Base-by-base conservation (phyloP, 768 basidiomycete species). In the Termitomyces sp. region DNA sequence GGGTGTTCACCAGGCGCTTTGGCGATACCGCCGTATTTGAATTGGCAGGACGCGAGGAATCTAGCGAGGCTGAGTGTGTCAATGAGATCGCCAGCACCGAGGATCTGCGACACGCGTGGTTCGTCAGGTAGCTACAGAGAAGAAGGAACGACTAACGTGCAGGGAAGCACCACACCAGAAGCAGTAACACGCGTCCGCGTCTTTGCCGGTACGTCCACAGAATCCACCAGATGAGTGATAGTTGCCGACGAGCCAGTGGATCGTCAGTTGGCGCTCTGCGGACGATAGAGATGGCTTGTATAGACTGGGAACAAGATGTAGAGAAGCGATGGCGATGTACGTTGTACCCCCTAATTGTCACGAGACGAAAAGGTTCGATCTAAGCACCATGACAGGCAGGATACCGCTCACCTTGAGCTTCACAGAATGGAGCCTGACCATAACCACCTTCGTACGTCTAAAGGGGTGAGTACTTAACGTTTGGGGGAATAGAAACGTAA, bases 361-460 rank as follows among this genome's bases (percentile, higher is more conserved):
- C 21, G 21, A 22, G 30, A 28, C n/a, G 49, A 38, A 45, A 32
- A 22, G 41, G 55, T 30, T 34, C 12, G 45, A 32, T 28, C 21
- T 26, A 24, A 40, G 34, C 37, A 50, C 19, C 11, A 2, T 5
- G 22, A 34, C 21, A 21, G 30, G 2, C 45, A 30, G 5, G 9
- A 21, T 15, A n/a, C 38, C 1, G 58, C 74, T 19, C 53, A 90
- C 93, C 94, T 68, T 93, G 85, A 3, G 94, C 87, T 71, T 99
- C 96, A 42, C 85, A 81, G 43, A 77, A 80, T 0, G 93, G 87
- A 2, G 80, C 75, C 65, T 94, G 90, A 0, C 91, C 93, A 62
- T 90, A 99, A 0, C 92, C 95, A 14, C 94, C 94, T 77, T 97
- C 94, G 64, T 93, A 91, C 2, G 86, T 85, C 95, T 98, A 53